Percentiles rank a stretch among this genome's conserved stretches.
Conservation (phyloP, 176 grass and related monocot species). For the Areca catechu region DNA sequence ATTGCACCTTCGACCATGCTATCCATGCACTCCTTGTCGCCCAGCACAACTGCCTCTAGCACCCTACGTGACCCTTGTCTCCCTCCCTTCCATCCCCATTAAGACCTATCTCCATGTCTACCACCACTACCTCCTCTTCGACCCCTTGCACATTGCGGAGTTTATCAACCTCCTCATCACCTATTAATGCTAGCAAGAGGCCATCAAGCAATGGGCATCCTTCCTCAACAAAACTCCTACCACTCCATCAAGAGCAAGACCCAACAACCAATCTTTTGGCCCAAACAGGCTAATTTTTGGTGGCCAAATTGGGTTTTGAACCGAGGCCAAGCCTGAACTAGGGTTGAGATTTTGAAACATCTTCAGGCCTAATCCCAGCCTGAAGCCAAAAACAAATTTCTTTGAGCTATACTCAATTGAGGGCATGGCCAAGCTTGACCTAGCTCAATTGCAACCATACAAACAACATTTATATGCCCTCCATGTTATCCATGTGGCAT, state of each 20-base stretch:
- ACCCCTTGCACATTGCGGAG: conserved; percentile 60
- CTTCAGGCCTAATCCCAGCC: no score
- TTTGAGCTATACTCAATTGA: no score
- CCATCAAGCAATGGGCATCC: conserved; percentile 39
- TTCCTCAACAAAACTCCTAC: conserved; percentile 54
- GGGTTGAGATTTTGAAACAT: no score
- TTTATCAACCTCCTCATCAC: conserved; percentile 63
- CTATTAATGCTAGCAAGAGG: conserved; percentile 53
- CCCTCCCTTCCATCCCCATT: conserved; percentile 44
- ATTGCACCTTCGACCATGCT: conserved; percentile 53
- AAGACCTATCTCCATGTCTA: conserved; percentile 64
- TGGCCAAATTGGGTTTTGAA: no score
- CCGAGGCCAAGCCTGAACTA: no score
- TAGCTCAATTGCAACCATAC: no score
- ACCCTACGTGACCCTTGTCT: conserved; percentile 52
- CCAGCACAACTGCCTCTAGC: conserved; percentile 76
- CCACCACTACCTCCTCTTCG: conserved; percentile 74
- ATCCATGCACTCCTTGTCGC: conserved; percentile 55
- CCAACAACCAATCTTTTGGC: conserved; percentile 6
- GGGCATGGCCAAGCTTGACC: no score
- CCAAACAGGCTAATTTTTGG: no score
- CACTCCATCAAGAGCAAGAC: conserved; percentile 72
- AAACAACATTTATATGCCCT: no score
- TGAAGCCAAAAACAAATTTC: no score
- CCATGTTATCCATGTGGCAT: no score